These are phyloP conservation scores for Asterionellopsis glacialis DNA, from an alignment of 108 stramenopile species.

Conservation along the genomic window DNA sequence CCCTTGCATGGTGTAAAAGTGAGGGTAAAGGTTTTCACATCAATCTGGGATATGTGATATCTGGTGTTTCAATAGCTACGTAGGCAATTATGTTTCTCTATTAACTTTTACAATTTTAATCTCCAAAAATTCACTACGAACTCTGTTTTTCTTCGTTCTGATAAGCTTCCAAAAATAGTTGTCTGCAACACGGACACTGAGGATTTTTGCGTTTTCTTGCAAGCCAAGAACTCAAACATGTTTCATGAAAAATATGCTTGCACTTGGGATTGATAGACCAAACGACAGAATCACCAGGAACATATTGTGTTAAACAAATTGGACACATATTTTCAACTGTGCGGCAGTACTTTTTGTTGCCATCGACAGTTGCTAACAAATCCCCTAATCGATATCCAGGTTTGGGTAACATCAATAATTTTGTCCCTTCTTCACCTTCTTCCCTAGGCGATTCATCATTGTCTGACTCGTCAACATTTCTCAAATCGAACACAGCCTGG, in stretches of 20 bases:
- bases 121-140: background rate
- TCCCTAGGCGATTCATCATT: background rate
- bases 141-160: background rate
- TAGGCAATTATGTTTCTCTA: no score
- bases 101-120: background rate
- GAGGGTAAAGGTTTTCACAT: no score
- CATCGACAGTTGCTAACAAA: background rate
- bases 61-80: no score
- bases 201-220: background rate
- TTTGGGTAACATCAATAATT: background rate
- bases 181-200: constrained; percentile 15
- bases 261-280: constrained; percentile 11
- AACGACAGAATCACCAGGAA: background rate
- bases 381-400: background rate
- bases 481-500: background rate
- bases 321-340: background rate
- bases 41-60: no score
- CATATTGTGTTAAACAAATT: background rate
- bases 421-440: background rate
- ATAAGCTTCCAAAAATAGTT: constrained; percentile 3
- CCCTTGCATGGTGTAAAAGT: background rate
- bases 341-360: background rate
- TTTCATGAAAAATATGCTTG: constrained; percentile 16
- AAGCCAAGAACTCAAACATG: constrained; percentile 18
- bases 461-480: background rate